Conservation (phyloP, 2,329 filamentous ascomycete genomes). For the Trichophyton equinum region DNA sequence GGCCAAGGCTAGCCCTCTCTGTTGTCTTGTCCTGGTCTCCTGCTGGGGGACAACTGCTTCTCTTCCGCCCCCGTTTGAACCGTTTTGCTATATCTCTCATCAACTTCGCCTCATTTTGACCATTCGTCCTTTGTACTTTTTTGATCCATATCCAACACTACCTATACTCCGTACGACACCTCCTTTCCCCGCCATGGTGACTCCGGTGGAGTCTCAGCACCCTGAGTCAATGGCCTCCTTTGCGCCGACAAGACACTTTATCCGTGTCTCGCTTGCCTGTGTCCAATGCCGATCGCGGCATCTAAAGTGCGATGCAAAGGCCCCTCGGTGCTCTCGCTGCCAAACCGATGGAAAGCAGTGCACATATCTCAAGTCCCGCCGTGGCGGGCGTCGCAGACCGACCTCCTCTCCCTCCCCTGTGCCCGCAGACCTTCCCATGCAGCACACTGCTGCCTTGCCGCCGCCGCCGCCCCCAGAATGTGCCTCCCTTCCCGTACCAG, state of each 20-base stretch:
- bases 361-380: conserved; percentile 37
- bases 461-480: background rate
- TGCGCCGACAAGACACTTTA: background rate
- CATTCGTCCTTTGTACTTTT: no score
- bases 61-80: background rate
- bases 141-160: no score
- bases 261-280: conserved; percentile 16
- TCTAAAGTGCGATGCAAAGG: conserved; percentile 37
- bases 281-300: conserved; percentile 28
- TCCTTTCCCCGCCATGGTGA: background rate
- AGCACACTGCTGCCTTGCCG: background rate
- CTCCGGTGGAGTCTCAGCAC: background rate
- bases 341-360: conserved; percentile 32
- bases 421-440: background rate
- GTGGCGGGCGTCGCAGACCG: conserved; percentile 26
- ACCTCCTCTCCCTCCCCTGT: conserved; percentile 11
- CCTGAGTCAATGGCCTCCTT: background rate
- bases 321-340: conserved; percentile 35
- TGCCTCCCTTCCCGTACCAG: background rate
- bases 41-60: background rate
- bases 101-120: background rate
- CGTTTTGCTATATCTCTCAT: background rate
- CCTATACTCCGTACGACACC: background rate
- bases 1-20: background rate
- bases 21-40: background rate